Evolutionary conservation across 2,329 filamentous ascomycete genomes (phyloP), one percentile per base, ranked within the genome.

Genomic region (Magnaporthiopsis poae): DNA sequence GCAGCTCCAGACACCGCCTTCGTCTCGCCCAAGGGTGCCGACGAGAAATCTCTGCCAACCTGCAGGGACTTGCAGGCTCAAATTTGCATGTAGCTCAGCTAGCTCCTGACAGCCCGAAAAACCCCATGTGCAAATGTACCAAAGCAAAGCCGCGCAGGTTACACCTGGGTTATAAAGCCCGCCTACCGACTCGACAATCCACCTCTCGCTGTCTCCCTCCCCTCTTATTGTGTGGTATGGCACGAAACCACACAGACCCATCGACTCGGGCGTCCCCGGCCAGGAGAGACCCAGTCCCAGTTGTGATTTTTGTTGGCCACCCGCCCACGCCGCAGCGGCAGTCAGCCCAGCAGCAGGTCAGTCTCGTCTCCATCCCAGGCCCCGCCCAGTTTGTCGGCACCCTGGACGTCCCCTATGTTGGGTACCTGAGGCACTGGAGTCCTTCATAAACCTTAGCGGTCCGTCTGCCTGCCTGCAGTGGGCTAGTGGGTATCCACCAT

Each of bases 191-290:
- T 52, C 39, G 15, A 52, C 15, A 52, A 52, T 5, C 15, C 39
- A 52, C 15, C 39, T 21, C 39, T 8, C 18, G 15, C 39, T 52
- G 39, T 21, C 39, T 18, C 39, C 18, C 39, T 21, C 27, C 52
- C 62, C 29, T 66, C 59, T 61, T 66, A 36, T 29, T 66, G 5
- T 31, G 31, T 60, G 21, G 13, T 18, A 18, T 60, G 12, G 25
- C n/a, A 29, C 59, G 13, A 27, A 27, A 60, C n/a, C n/a, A 21
- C 39, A 18, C 11, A 5, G 39, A 52, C 39, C 39, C 39, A 52
- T 52, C 39, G 39, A 52, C 39, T 52, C 39, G 21, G 39, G 39
- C 39, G 39, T 7, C 39, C 21, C 21, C 11, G 39, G 39, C 39
- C 39, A 52, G 39, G 39, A 52, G 21, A 21, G 18, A 5, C 39